Percentiles rank a stretch among this genome's conserved stretches.
phyloP scores from a whole-genome alignment of 768 basidiomycete genomes.

The Amanita rubescens region DNA sequence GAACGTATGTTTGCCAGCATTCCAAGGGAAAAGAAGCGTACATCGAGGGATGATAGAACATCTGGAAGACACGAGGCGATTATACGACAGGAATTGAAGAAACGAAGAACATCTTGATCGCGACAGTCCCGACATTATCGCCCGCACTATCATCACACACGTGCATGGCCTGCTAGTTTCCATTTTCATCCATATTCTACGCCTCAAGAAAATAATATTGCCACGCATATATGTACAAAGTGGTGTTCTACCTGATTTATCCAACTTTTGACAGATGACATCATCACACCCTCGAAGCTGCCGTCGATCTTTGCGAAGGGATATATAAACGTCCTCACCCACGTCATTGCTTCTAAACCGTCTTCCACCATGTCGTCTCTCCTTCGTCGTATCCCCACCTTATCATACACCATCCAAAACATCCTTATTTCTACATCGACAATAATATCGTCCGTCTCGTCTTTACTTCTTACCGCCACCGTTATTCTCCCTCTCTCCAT shows the following conservation, averaged over 20 bases:
- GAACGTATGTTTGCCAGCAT: slow-evolving; percentile 2
- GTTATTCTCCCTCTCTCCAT: too few relatives aligned
- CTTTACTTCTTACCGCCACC: too few relatives aligned
- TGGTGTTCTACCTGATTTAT: neutral
- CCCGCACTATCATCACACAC: too few relatives aligned
- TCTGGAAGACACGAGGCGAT: neutral
- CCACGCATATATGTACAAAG: neutral
- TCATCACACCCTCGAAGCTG: too few relatives aligned
- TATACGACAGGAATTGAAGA: neutral
- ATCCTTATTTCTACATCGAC: slow-evolving; percentile 15
- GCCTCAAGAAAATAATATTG: neutral
- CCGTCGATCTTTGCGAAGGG: neutral
- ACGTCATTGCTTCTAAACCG: neutral
- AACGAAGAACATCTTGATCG: neutral
- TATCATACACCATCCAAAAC: too few relatives aligned
- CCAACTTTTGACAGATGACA: neutral
- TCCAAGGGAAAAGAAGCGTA: neutral
- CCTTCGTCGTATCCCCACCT: slow-evolving; percentile 18
- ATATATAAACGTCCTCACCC: neutral
- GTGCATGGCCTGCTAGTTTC: too few relatives aligned
- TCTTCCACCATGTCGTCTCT: neutral
- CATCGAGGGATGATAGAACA: neutral
- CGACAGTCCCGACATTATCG: neutral
- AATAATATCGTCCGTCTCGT: slow-evolving; percentile 11
- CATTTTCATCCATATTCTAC: too few relatives aligned